Evolutionary conservation across 345 rosid genomes (phyloP), one percentile per base, ranked within the genome.

Genomic region (Hypericum androsaemum): DNA sequence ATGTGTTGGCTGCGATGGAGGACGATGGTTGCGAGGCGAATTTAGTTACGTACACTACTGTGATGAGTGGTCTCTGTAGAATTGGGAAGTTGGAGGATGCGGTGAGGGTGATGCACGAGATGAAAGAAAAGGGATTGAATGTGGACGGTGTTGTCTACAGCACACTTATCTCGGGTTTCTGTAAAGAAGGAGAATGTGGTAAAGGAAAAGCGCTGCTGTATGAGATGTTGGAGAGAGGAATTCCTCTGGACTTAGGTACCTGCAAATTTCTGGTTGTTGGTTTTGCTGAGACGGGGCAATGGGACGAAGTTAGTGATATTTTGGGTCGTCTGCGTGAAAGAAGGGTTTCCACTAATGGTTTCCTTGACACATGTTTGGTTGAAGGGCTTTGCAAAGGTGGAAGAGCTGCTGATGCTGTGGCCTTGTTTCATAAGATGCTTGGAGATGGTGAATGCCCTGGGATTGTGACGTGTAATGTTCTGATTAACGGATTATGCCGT

Each of bases 21-120:
- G 40, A 15, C 16, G 54, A 15, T n/a, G 59, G 59, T 57, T 69
- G 75, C 54, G 56, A 57, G 13, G 74, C 82, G 11, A 68, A 64
- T 67, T 43, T 57, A 37, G 59, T 72, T 37, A 77, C 82, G 36
- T 77, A 76, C 43, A 39, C 70, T 44, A 74, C 66, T 50, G 56
- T 84, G 57, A 74, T 84, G 57, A 65, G 81, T 63, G 86, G 82
- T 7, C 77, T 84, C 53, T 77, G 84, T 40, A 77, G 72, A 64
- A 71, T 50, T 41, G 84, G 82, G 36, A 66, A 62, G 58, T 72
- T 71, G 56, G 88, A 66, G 12, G 73, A 64, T 63, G 84, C 88
- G 0, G 12, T 71, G 67, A 58, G 57, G 7, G 54, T 81, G 52
- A 40, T 71, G 10, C 52, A 64, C 56, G 75, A 77, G 47, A 72